Evolutionary conservation across 148 eudicot species (phyloP), one percentile per base, ranked within the genome.

Genomic region (Silene uniflora): DNA sequence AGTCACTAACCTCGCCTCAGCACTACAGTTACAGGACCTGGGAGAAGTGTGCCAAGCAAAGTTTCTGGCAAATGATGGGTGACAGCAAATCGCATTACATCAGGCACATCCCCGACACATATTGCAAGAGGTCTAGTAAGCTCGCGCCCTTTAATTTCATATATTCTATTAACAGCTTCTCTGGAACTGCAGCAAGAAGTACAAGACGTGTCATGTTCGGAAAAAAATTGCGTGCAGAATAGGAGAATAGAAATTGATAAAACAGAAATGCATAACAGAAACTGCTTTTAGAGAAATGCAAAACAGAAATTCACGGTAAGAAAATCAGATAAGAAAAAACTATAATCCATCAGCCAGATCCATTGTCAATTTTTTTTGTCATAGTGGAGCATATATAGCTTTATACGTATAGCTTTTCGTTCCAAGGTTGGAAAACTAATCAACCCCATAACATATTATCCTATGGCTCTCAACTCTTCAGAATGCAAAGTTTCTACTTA

Each of bases 21-120:
- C 66, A 92, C 91, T 69, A 92, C 83, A 68, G 99, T 95, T 42
- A 95, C 96, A 16, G 99, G 99, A 39, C 99, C 99, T 13, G 99
- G 99, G 75, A 95, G 97, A 46, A 95, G 97, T 62, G 80, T 56
- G 67, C 88, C 83, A 32, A 95, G 93, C 85, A 95, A 83, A 25
- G 90, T 85, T 66, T 59, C 85, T 17, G 99, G 97, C 75, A 95
- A 83, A 84, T 90, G 91, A 74, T 86, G 81, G 0, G 96, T 92
- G 16, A 79, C 82, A 59, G 99, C 97, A 82, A 87, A 95, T 11
- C 89, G 86, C 52, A 71, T 73, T 75, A 92, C 88, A 73, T 92
- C 96, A 63, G 76, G 66, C 13, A 91, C 90, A 79, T 95, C 97
- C 42, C 93, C 99, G 27, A 95, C 97, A 81, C 99, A 92, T 71